These are phyloP conservation scores for Quercus phellos DNA, from an alignment of 331 rosid genomes.

Conservation along the genomic window DNA sequence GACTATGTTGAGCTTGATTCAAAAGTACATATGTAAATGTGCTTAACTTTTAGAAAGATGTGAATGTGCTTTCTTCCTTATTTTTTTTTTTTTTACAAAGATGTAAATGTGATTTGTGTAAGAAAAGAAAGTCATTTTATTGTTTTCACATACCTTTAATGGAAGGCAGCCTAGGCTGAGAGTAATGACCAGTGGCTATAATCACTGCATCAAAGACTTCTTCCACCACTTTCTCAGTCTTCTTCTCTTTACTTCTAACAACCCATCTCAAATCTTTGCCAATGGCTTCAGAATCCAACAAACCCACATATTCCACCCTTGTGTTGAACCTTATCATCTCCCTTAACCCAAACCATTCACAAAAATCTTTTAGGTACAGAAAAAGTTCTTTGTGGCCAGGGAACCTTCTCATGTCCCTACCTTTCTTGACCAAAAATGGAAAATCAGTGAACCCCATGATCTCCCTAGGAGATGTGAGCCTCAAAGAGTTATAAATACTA, in stretches of 20 bases:
- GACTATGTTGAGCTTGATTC: neutral
- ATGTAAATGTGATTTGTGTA: neutral
- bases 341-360: constrained; percentile 60
- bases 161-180: constrained; percentile 75
- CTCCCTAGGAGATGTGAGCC: constrained; percentile 75
- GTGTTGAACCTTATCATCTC: constrained; percentile 74
- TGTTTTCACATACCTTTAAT: constrained; percentile 45
- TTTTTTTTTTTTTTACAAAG: no score
- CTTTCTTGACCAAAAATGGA: constrained; percentile 70
- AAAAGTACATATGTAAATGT: no score
- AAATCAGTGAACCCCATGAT: constrained; percentile 85
- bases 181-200: constrained; percentile 89
- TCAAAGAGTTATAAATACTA: constrained; percentile 64
- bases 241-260: constrained; percentile 50
- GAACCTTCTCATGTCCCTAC: constrained; percentile 75
- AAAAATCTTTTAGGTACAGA: constrained; percentile 62
- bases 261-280: constrained; percentile 64
- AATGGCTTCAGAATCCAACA: constrained; percentile 45
- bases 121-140: neutral
- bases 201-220: constrained; percentile 88
- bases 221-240: constrained; percentile 35
- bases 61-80: no score
- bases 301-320: constrained; percentile 69
- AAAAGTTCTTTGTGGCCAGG: constrained; percentile 73
- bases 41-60: no score